These are phyloP conservation scores for Lanmaoa pseudosensibilis DNA, from an alignment of 768 basidiomycete species.

Conservation along the genomic window DNA sequence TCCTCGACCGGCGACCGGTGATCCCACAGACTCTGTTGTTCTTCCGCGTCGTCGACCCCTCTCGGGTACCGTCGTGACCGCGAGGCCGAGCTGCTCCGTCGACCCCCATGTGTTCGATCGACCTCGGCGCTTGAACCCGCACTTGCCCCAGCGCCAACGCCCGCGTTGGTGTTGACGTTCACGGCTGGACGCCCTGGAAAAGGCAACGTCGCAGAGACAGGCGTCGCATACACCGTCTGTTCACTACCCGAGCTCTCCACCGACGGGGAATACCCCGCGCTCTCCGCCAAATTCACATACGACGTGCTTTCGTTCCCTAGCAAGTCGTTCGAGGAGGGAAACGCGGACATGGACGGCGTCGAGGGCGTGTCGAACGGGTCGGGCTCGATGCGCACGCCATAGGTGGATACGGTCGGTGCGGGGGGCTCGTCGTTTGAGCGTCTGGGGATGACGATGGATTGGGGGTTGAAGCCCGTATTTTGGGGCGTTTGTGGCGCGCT, in stretches of 20 bases:
- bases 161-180: background rate
- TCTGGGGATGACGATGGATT: constrained; percentile 25
- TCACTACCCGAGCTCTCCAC: constrained; percentile 16
- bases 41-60: constrained; percentile 58
- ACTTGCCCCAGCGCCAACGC: too few species aligned
- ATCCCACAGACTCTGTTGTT: constrained; percentile 57
- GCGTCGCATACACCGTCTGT: constrained; percentile 17
- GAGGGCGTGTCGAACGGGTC: constrained; percentile 34
- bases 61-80: constrained; percentile 49
- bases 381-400: background rate
- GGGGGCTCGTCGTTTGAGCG: constrained; percentile 32
- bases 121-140: background rate
- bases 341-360: constrained; percentile 30
- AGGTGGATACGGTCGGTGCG: constrained; percentile 26
- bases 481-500: constrained; percentile 14
- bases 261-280: constrained; percentile 4
- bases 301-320: constrained; percentile 2
- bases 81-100: constrained; percentile 41
- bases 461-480: constrained; percentile 24
- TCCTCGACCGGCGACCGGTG: constrained; percentile 31
- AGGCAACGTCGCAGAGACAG: constrained; percentile 2
- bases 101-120: constrained; percentile 26
- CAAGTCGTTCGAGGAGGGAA: constrained; percentile 24
- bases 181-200: constrained; percentile 1
- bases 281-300: background rate